A percentile compares a stretch with the other conserved stretches of the same genome.
Conservation (phyloP, 306 rosid species). For the Malus domestica region DNA sequence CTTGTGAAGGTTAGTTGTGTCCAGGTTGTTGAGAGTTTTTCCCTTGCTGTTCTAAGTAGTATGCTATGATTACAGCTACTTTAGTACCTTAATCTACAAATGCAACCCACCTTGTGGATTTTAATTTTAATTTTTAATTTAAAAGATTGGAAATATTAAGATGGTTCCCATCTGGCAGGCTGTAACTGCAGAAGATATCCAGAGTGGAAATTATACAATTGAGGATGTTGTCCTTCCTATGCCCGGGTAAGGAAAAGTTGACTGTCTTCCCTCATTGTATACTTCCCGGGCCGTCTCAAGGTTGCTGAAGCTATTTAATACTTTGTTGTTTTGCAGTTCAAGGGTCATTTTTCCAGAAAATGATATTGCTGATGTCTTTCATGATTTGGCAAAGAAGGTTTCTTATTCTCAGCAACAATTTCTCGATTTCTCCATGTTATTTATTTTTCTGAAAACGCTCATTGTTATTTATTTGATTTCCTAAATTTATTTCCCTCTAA, state of each 20-base stretch:
- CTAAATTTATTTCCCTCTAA: neutral
- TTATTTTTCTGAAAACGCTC: neutral
- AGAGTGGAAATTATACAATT: slow-evolving; percentile 48
- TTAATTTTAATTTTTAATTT: neutral
- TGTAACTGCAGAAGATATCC: slow-evolving; percentile 62
- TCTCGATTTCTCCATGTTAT: neutral
- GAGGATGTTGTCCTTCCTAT: slow-evolving; percentile 89
- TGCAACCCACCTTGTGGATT: neutral
- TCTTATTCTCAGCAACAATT: neutral
- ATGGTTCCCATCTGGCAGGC: slow-evolving; percentile 39
- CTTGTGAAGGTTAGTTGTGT: slow-evolving; percentile 53
- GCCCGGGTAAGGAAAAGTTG: slow-evolving; percentile 68
- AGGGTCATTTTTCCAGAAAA: slow-evolving; percentile 66
- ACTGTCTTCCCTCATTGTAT: slow-evolving; percentile 1
- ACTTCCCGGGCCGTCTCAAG: slow-evolving; percentile 3
- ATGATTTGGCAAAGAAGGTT: slow-evolving; percentile 80
- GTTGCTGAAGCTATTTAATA: neutral
- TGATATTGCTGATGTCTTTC: slow-evolving; percentile 58
- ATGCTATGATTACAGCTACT: neutral
- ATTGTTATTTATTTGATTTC: neutral
- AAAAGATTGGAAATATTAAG: neutral
- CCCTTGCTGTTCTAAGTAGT: neutral
- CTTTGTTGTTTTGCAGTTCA: slow-evolving; percentile 50
- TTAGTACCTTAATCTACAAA: neutral
- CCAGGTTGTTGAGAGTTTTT: neutral